These are phyloP conservation scores for Eudorina sp. DNA, from an alignment of 139 green algal species.

Conservation along the genomic window DNA sequence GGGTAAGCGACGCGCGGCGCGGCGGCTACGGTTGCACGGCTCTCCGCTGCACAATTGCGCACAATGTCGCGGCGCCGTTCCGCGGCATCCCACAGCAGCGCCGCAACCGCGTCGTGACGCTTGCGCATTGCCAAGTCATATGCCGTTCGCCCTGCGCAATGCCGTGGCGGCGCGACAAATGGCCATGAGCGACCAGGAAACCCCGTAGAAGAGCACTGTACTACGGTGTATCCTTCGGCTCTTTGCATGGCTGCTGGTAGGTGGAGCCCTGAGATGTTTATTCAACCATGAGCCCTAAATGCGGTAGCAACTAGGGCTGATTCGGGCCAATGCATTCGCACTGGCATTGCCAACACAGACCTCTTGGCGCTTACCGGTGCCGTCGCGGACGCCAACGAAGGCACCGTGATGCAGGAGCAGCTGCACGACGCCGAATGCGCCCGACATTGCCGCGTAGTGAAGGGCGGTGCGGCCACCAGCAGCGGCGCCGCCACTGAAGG, in stretches of 20 bases:
- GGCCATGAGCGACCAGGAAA: too few relatives aligned
- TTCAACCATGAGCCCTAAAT: too few relatives aligned
- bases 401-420: slow-evolving; percentile 29
- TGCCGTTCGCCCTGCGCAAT: slow-evolving; percentile 15
- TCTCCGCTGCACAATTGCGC: slow-evolving; percentile 13
- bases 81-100: slow-evolving; percentile 29
- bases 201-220: too few relatives aligned
- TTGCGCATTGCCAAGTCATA: slow-evolving; percentile 30
- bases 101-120: slow-evolving; percentile 28
- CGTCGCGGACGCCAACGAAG: slow-evolving; percentile 36
- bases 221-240: too few relatives aligned
- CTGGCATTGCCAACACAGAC: too few relatives aligned
- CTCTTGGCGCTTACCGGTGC: slow-evolving; percentile 2
- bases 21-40: background rate
- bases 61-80: background rate
- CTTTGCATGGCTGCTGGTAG: too few relatives aligned
- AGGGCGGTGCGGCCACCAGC: slow-evolving; percentile 18
- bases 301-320: too few relatives aligned
- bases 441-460: slow-evolving; percentile 24
- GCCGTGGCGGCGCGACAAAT: too few relatives aligned
- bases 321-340: too few relatives aligned
- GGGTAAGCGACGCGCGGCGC: background rate
- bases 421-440: slow-evolving; percentile 25
- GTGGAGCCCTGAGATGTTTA: too few relatives aligned
- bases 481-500: background rate